phyloP scores from a whole-genome alignment of 1,284 basidiomycete genomes.

The Cerrena zonata region DNA sequence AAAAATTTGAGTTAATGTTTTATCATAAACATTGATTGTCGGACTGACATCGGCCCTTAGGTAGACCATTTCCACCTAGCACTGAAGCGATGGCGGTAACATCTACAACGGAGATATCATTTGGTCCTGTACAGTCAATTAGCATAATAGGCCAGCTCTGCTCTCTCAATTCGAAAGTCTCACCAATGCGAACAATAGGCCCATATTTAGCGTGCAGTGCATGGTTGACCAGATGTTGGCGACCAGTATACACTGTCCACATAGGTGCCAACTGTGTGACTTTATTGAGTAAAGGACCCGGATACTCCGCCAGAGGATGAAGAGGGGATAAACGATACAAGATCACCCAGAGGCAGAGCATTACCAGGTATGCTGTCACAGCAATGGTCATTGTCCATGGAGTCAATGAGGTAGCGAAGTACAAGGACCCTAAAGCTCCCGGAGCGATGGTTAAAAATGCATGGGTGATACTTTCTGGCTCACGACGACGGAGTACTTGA shows the following conservation, averaged over 20 bases:
- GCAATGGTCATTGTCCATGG: neutral
- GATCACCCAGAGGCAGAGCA: constrained; percentile 29
- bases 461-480: neutral
- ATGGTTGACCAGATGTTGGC: constrained; percentile 31
- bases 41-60: constrained; percentile 21
- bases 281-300: constrained; percentile 35
- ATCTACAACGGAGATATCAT: constrained; percentile 23
- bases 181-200: constrained; percentile 38
- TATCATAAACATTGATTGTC: neutral
- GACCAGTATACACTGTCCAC: constrained; percentile 26
- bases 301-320: constrained; percentile 38
- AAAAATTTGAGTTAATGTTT: neutral
- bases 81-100: constrained; percentile 14
- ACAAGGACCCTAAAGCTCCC: neutral
- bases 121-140: constrained; percentile 17
- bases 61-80: constrained; percentile 17
- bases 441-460: neutral
- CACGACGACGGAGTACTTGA: neutral
- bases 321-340: constrained; percentile 39
- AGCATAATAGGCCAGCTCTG: neutral
- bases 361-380: constrained; percentile 13
- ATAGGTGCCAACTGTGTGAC: constrained; percentile 32
- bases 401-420: neutral
- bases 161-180: constrained; percentile 1
- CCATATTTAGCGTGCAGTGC: constrained; percentile 39